These are phyloP conservation scores for Paramecium pentaurelia DNA, from an alignment of 73 alveolate genomes.

Conservation along the genomic window DNA sequence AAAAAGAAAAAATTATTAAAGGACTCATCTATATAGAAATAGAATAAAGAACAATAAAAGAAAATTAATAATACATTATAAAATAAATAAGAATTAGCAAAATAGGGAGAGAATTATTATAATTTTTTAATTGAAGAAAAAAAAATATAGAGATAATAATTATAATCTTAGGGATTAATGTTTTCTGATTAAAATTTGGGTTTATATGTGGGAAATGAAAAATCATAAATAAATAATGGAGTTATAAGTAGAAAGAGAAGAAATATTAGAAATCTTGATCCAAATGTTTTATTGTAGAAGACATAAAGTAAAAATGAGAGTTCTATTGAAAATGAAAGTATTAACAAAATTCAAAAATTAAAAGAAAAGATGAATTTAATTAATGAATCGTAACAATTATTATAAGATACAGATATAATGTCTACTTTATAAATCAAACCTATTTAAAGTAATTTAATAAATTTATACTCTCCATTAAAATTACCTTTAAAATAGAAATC, in stretches of 20 bases:
- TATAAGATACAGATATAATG: not conserved
- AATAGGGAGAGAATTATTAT: not conserved
- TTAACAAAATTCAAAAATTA: not conserved
- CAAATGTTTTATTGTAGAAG: not conserved
- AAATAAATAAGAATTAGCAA: not conserved
- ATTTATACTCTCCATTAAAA: not conserved
- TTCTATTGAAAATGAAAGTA: not conserved
- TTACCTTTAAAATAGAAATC: not conserved
- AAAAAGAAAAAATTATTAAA: not conserved
- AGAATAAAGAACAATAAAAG: not conserved
- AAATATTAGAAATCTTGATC: not conserved
- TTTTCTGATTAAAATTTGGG: not conserved
- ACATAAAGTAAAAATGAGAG: not conserved
- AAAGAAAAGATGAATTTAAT: not conserved
- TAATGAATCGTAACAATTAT: not conserved
- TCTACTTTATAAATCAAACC: not conserved
- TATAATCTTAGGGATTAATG: not conserved
- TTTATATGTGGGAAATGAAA: not conserved
- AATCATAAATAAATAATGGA: not conserved
- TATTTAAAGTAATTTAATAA: not conserved
- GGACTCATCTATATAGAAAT: not conserved
- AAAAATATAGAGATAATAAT: not conserved
- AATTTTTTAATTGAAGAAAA: not conserved
- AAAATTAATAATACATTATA: not conserved
- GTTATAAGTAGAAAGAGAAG: not conserved